These are phyloP conservation scores for Tetrapisispora taiwanensis DNA, from an alignment of 805 yeast genomes.

Conservation along the genomic window DNA sequence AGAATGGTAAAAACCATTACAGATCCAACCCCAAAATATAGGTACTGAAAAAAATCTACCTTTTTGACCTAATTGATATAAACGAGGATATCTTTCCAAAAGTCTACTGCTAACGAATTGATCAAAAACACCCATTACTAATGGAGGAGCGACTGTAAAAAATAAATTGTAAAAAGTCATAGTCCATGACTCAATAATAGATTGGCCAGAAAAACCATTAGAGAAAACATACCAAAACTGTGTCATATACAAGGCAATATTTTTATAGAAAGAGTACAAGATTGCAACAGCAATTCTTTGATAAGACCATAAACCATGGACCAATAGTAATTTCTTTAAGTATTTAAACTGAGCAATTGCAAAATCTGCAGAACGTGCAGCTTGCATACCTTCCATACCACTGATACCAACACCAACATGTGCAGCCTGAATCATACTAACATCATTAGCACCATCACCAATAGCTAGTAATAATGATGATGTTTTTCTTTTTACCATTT, in stretches of 20 bases:
- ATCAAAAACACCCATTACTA: constrained; percentile 92
- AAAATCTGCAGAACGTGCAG: constrained; percentile 95
- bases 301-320: constrained; percentile 97
- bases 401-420: constrained; percentile 98
- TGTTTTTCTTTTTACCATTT: constrained; percentile 78
- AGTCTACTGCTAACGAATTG: constrained; percentile 89
- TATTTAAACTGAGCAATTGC: constrained; percentile 93
- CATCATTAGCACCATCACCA: constrained; percentile 99
- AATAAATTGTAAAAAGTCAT: constrained; percentile 90
- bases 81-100: constrained; percentile 82
- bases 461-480: constrained; percentile 71
- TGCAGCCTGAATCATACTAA: constrained; percentile 98
- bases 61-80: constrained; percentile 82
- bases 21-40: constrained; percentile 95
- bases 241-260: constrained; percentile 90
- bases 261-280: constrained; percentile 89
- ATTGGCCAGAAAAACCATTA: constrained; percentile 90
- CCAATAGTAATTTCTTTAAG: constrained; percentile 70
- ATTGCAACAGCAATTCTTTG: constrained; percentile 90
- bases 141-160: constrained; percentile 91
- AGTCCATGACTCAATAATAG: constrained; percentile 96
- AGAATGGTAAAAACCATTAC: constrained; percentile 91
- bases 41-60: constrained; percentile 82
- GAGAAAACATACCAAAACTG: constrained; percentile 96
- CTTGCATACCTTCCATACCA: constrained; percentile 99